These are phyloP conservation scores for Chlorophyllum brunneum DNA, from an alignment of 768 basidiomycete genomes.

Conservation along the genomic window DNA sequence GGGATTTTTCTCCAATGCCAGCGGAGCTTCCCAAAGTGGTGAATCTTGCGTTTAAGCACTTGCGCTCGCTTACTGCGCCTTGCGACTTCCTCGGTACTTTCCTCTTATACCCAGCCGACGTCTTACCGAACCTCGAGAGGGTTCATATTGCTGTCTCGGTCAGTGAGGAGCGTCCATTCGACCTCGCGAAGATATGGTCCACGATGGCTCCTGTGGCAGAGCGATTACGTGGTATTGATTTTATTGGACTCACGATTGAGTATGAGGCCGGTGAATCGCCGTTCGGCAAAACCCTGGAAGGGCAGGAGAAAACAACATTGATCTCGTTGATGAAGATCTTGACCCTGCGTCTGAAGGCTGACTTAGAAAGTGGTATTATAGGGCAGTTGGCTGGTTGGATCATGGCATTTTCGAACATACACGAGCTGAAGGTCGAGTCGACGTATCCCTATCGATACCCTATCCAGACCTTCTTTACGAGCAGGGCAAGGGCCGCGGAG, in stretches of 20 bases:
- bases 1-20: conserved; percentile 9
- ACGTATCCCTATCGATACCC: conserved; percentile 10
- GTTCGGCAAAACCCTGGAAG: conserved; percentile 1
- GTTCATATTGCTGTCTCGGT: conserved; percentile 5
- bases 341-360: conserved; percentile 7
- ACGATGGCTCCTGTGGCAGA: conserved; percentile 2
- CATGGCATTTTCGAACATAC: conserved; percentile 8
- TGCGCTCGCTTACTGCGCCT: background rate
- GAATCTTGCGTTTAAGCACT: conserved; percentile 4
- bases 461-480: background rate
- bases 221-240: background rate
- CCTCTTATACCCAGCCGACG: conserved; percentile 3
- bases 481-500: conserved; percentile 3
- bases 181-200: background rate
- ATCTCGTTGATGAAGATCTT: background rate
- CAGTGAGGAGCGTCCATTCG: conserved; percentile 3
- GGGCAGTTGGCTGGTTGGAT: conserved; percentile 7
- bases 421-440: conserved; percentile 6
- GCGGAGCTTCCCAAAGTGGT: conserved; percentile 4
- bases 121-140: background rate
- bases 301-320: background rate
- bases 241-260: background rate
- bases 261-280: conserved; percentile 12
- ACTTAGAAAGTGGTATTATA: conserved; percentile 1
- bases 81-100: conserved; percentile 5